phyloP scores from a whole-genome alignment of 495 filamentous ascomycete species.

The Podospora tetraspora region DNA sequence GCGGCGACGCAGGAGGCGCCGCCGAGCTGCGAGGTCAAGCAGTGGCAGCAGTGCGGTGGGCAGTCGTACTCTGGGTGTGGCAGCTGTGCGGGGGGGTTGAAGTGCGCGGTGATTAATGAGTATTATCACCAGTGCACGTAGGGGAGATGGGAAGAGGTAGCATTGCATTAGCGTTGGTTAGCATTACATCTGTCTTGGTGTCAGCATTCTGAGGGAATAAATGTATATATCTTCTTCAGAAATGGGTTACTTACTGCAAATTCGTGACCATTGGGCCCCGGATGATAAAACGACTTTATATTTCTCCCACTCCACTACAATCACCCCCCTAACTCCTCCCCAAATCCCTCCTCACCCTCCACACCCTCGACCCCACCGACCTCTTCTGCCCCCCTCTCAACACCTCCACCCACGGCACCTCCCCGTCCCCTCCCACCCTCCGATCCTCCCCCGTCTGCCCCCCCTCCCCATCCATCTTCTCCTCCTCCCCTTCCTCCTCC shows the following conservation, averaged over 20 bases:
- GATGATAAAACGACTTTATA: background rate
- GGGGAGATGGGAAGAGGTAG: background rate
- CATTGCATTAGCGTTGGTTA: background rate
- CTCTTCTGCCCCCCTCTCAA: conserved; percentile 44
- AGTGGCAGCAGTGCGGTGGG: conserved; percentile 49
- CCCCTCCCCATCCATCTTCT: conserved; percentile 12
- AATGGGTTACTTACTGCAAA: background rate
- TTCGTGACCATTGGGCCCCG: background rate
- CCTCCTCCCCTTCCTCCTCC: conserved; percentile 17
- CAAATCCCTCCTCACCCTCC: conserved; percentile 52
- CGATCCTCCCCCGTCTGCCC: conserved; percentile 11
- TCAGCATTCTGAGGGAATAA: background rate
- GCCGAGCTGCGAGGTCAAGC: conserved; percentile 26
- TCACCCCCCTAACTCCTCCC: conserved; percentile 26
- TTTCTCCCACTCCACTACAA: background rate
- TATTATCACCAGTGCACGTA: conserved; percentile 44
- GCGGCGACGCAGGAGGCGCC: conserved; percentile 3
- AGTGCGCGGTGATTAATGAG: conserved; percentile 39
- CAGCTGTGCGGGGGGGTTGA: conserved; percentile 36
- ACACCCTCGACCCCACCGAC: conserved; percentile 46
- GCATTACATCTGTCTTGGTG: background rate
- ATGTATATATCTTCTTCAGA: background rate
- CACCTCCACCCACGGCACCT: conserved; percentile 49
- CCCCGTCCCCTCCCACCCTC: conserved; percentile 8
- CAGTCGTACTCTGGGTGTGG: conserved; percentile 44